Evolutionary conservation across 2,329 filamentous ascomycete genomes (phyloP), one percentile per base, ranked within the genome.

Genomic region (Alternaria rosae): DNA sequence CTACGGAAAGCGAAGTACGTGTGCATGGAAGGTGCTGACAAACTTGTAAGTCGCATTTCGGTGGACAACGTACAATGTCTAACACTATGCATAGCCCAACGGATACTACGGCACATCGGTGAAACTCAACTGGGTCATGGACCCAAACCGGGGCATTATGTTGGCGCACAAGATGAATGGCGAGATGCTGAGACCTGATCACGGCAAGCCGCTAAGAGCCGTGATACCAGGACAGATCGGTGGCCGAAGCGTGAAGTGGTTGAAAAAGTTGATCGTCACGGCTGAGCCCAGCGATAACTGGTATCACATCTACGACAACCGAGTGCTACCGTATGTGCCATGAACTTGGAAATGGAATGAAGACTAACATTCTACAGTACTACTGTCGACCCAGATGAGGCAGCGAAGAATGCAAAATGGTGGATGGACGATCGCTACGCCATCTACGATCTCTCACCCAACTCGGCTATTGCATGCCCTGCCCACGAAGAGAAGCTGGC

Each of bases 241-340:
- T 32, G 94, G 93, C 1, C 86, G 94, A 65, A 97, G 92, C 76
- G 93, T 97, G 30, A 97, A 97, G 79, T 97, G 94, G 94, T 77
- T 97, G 61, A 94, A 90, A 81, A 89, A 85, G 67, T 86, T 97
- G 62, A 91, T 93, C 44, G 79, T 97, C 53, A 94, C 93, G 0
- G 86, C 89, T 10, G 83, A 85, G 23, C 93, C 93, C 0, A 97
- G 93, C 74, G 90, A 94, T 65, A 97, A 96, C 74, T 97, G 93
- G 92, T 97, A 97, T 72, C 94, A 97, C 78, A 93, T 96, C 65
- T 94, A 95, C 78, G 94, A 97, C 77, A 97, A 97, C 76, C 85
- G 93, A 61, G 93, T 97, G 2, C 81, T 97, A 41, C 94, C 94
- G 67, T 85, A 70, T 73, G 82, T 79, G 4, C 11, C 26, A 13